These are phyloP conservation scores for Apodospora peruviana DNA, from an alignment of 495 filamentous ascomycete genomes.

Conservation along the genomic window DNA sequence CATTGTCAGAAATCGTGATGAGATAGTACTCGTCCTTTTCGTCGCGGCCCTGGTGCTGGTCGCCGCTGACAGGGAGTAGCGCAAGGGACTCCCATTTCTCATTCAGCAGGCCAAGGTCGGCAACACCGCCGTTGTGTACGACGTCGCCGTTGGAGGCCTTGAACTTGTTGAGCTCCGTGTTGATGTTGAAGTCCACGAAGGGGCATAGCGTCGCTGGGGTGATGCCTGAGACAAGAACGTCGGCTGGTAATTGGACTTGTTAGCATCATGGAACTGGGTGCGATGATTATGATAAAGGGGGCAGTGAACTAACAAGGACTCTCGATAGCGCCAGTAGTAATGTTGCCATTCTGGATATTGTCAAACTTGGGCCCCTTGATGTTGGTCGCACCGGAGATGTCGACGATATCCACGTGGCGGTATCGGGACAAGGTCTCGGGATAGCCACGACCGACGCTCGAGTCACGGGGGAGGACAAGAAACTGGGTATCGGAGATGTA, in stretches of 20 bases:
- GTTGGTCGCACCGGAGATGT: conserved; percentile 60
- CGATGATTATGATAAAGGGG: neutral
- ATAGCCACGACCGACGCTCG: conserved; percentile 53
- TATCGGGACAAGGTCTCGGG: conserved; percentile 51
- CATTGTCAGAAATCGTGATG: conserved; percentile 68
- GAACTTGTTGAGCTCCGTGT: conserved; percentile 61
- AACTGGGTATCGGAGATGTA: conserved; percentile 59
- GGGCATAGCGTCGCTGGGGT: conserved; percentile 60
- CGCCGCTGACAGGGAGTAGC: conserved; percentile 55
- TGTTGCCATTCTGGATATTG: conserved; percentile 20
- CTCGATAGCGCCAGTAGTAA: conserved; percentile 19
- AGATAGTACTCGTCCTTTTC: conserved; percentile 65
- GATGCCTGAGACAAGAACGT: conserved; percentile 52
- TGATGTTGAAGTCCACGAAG: conserved; percentile 70
- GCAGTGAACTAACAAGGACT: conserved; percentile 6
- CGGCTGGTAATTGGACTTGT: conserved; percentile 24
- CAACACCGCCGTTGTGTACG: conserved; percentile 60
- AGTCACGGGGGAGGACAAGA: conserved; percentile 66
- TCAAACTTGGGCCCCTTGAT: conserved; percentile 55
- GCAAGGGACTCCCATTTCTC: conserved; percentile 81
- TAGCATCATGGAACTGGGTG: neutral
- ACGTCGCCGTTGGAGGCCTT: conserved; percentile 21
- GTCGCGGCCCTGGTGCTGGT: conserved; percentile 31
- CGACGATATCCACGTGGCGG: conserved; percentile 70
- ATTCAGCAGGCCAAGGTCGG: conserved; percentile 52